Percentiles rank a stretch among this genome's conserved stretches.
Conservation (phyloP, 1,284 basidiomycete genomes). For the Ceratobasidium sp. region DNA sequence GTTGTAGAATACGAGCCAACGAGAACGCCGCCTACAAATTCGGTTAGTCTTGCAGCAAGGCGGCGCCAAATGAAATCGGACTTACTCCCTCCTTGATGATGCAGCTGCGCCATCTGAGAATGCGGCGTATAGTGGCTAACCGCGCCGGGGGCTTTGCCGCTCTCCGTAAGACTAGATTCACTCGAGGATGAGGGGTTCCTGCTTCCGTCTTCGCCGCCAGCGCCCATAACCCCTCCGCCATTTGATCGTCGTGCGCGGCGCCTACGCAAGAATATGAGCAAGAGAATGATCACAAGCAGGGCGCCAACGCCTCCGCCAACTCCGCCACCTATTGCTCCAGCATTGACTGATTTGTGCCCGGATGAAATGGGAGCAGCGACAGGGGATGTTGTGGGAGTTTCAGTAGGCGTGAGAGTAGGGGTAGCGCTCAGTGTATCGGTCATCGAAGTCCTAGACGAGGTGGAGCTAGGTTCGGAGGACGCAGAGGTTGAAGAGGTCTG, state of each 20-base stretch:
- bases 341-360: conserved; percentile 29
- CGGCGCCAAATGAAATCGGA: background rate
- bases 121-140: conserved; percentile 42
- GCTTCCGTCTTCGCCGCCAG: background rate
- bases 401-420: conserved; percentile 28
- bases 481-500: conserved; percentile 14
- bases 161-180: conserved; percentile 40
- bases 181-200: conserved; percentile 31
- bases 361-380: conserved; percentile 3
- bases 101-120: conserved; percentile 41
- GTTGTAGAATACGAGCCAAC: conserved; percentile 33
- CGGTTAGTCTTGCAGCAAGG: background rate
- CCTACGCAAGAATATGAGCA: conserved; percentile 33
- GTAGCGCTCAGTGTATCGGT: conserved; percentile 7
- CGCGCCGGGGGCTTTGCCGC: conserved; percentile 19
- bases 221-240: conserved; percentile 11
- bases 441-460: background rate
- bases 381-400: conserved; percentile 15
- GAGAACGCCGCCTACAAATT: conserved; percentile 17
- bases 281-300: conserved; percentile 27
- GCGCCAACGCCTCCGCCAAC: conserved; percentile 33
- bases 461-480: background rate
- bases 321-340: conserved; percentile 41
- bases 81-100: conserved; percentile 37
- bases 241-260: conserved; percentile 38